Conservation (phyloP, 208 protist genomes). For the Leishmania arabica region DNA sequence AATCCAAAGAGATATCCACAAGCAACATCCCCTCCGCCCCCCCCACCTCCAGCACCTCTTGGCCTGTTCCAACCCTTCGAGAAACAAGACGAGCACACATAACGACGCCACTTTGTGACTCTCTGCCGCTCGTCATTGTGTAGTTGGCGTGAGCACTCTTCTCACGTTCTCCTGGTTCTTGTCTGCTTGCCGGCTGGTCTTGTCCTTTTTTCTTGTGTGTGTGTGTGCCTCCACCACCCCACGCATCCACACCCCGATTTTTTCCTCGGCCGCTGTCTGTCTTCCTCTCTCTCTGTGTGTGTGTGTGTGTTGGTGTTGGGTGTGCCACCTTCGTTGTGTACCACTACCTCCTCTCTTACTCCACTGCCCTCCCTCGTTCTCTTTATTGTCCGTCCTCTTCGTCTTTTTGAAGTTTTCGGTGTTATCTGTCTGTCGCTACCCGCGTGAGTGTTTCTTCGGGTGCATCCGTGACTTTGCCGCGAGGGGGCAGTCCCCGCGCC, state of each 20-base stretch:
- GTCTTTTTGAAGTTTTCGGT: not conserved
- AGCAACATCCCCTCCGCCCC: not conserved
- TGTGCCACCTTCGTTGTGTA: not conserved
- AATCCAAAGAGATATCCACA: not conserved
- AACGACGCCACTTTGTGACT: not conserved
- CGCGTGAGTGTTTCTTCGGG: not conserved
- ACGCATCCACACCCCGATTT: not conserved
- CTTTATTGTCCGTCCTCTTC: not conserved
- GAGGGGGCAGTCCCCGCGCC: not conserved
- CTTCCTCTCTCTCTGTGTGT: not conserved
- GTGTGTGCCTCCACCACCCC: not conserved
- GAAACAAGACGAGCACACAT: not conserved
- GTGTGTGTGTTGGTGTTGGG: not conserved
- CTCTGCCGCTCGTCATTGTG: not conserved
- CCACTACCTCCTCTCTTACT: constrained; percentile 7
- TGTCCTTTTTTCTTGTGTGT: not conserved
- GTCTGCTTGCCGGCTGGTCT: not conserved
- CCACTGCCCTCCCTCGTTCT: not conserved
- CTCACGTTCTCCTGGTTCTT: too few species aligned
- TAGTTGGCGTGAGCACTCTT: not conserved
- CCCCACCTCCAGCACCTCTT: not conserved
- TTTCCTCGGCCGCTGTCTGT: not conserved
- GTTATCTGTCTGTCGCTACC: constrained; percentile 8
- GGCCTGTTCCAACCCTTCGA: not conserved
- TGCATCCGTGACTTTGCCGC: not conserved